Conservation (phyloP, 2,329 filamentous ascomycete genomes). For the Xylariaceae sp. region DNA sequence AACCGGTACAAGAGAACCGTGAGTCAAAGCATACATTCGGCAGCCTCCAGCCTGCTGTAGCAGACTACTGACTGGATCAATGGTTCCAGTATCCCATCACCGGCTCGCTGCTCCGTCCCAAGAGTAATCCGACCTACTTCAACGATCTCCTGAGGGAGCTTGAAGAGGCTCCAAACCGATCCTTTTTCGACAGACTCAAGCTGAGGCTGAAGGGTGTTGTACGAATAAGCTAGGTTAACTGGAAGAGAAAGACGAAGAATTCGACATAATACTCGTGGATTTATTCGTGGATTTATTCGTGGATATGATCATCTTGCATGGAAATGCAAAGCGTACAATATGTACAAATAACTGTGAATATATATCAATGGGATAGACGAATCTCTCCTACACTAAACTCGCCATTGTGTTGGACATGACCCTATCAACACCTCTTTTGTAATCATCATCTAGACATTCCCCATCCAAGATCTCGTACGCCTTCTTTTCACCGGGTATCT, state of each 20-base stretch:
- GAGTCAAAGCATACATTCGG: neutral
- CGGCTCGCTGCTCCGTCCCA: slow-evolving; percentile 50
- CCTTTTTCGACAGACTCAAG: slow-evolving; percentile 46
- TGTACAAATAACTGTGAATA: too few species aligned
- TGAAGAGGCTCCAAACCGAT: slow-evolving; percentile 55
- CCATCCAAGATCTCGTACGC: too few species aligned
- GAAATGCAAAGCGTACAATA: too few species aligned
- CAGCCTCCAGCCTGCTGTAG: neutral
- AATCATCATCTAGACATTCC: too few species aligned
- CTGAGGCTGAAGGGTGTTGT: slow-evolving; percentile 56
- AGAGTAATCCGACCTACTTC: slow-evolving; percentile 61
- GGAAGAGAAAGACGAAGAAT: neutral
- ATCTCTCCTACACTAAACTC: neutral
- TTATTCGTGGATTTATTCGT: neutral
- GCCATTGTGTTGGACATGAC: neutral
- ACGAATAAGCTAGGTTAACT: slow-evolving; percentile 42
- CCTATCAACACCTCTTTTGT: neutral
- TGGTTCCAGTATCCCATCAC: slow-evolving; percentile 40
- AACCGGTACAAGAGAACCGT: slow-evolving; percentile 55
- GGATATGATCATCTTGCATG: neutral
- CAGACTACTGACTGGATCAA: neutral
- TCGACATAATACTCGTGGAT: neutral
- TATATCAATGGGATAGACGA: too few species aligned
- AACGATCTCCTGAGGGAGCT: slow-evolving; percentile 55
- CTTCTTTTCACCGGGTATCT: slow-evolving; percentile 22